Base-by-base conservation (phyloP, 192 early-diverging fungal species). In the Neocallimastix lanati region DNA sequence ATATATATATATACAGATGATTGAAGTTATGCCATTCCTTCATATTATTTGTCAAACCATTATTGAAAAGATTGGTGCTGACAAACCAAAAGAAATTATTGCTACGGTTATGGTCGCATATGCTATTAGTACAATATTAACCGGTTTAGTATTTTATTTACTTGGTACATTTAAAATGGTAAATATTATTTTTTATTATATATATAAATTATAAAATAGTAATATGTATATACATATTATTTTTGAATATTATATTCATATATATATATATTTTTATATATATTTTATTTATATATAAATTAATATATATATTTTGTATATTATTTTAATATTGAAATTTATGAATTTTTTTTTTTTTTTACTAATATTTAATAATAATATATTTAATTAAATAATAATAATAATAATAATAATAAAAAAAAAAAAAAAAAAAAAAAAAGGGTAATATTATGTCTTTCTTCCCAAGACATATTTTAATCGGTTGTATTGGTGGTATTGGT, bases 401-500 rank as follows among this genome's bases (percentile, higher is more conserved):
- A 33, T 33, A 6, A 33, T 33, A 6, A 33, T 33, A 33, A 33
- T 6, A 6, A 33, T 33, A 33, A 6, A 33, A 33, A 33, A 6
- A 33, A 6, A 33, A 6, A 33, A 33, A 33, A 6, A 33, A 6
- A 33, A 33, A 33, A 33, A 6, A 80, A 76, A 86, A 94, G 58
- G 93, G 93, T 14, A 87, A 88, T 29, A 82, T 95, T 79, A 92
- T 94, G 28, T 92, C 89, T 29, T 95, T 93, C 82, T 95, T 95
- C 78, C 94, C 94, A 28, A 84, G 96, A 15, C 97, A 98, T 80
- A 96, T 98, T 81, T 87, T 98, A 9, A 95, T 97, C 28, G 96
- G 95, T 28, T 97, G 94, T 83, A 97, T 98, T 81, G 96, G 92
- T 84, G 96, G 96, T 40, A 95, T 97, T 27, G 95, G 96, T 29